These are phyloP conservation scores for Furcasterigmium furcatum DNA, from an alignment of 2,329 filamentous ascomycete genomes.

Conservation along the genomic window DNA sequence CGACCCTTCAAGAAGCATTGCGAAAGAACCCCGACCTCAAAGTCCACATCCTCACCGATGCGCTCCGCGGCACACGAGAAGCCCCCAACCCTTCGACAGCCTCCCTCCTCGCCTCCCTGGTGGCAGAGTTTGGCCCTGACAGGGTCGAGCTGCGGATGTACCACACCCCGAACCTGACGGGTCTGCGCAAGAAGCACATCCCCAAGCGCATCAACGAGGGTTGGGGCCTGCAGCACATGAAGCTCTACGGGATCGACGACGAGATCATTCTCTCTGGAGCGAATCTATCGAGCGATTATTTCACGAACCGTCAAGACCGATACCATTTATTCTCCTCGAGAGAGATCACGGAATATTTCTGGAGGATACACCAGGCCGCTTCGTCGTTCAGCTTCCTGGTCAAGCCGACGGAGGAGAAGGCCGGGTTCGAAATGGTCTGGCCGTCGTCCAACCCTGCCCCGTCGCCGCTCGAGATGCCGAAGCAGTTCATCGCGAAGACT, in stretches of 20 bases:
- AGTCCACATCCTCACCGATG: constrained; percentile 88
- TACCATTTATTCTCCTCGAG: constrained; percentile 87
- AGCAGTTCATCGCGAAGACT: constrained; percentile 66
- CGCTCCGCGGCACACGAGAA: constrained; percentile 86
- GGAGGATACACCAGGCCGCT: constrained; percentile 71
- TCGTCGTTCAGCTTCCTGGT: constrained; percentile 80
- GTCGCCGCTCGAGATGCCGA: constrained; percentile 68
- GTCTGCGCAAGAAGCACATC: constrained; percentile 76
- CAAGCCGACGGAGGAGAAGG: constrained; percentile 52
- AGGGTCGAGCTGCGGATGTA: constrained; percentile 96
- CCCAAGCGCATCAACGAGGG: constrained; percentile 94
- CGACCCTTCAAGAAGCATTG: constrained; percentile 72
- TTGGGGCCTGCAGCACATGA: constrained; percentile 99
- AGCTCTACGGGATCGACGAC: constrained; percentile 93
- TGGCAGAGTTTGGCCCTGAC: constrained; percentile 77
- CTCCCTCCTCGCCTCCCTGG: constrained; percentile 80
- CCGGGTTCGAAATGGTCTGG: constrained; percentile 68
- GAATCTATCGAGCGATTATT: constrained; percentile 91
- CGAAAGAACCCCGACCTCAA: constrained; percentile 70
- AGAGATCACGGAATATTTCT: constrained; percentile 80
- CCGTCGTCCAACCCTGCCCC: constrained; percentile 70
- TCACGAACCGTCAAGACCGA: constrained; percentile 90
- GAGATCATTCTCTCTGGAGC: constrained; percentile 94
- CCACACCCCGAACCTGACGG: constrained; percentile 93
- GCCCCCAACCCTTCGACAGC: constrained; percentile 82